Evolutionary conservation across 2,329 filamentous ascomycete species (phyloP).

Genomic region (Xylaria sp.): DNA sequence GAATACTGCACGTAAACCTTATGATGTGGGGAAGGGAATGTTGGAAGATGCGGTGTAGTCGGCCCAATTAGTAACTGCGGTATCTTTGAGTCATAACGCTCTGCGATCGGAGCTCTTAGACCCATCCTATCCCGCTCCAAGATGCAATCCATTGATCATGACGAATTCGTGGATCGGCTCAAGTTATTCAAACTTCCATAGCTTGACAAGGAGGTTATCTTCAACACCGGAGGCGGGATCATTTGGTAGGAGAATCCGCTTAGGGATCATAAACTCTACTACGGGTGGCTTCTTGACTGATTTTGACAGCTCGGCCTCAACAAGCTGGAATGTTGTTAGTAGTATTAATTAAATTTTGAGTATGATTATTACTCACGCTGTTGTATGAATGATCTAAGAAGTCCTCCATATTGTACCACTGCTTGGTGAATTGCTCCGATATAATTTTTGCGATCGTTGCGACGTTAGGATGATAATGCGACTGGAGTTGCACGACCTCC

Average conservation of each 20-base stretch:
- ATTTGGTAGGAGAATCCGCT: slow-evolving; percentile 74
- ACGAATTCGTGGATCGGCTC: not conserved
- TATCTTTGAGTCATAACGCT: slow-evolving; percentile 25
- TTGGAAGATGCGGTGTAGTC: slow-evolving; percentile 20
- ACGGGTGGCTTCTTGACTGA: slow-evolving; percentile 86
- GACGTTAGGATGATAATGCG: slow-evolving; percentile 96
- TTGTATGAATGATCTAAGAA: slow-evolving; percentile 95
- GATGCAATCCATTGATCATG: slow-evolving; percentile 6
- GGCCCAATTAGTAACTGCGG: slow-evolving; percentile 21
- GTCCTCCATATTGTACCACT: slow-evolving; percentile 93
- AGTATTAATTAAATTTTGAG: not conserved
- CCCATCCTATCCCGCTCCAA: slow-evolving; percentile 7
- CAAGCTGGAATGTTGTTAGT: slow-evolving; percentile 66
- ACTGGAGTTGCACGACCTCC: slow-evolving; percentile 91
- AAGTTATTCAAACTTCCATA: slow-evolving; percentile 66
- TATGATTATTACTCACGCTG: slow-evolving; percentile 65
- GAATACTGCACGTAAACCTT: slow-evolving; percentile 23
- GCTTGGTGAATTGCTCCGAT: slow-evolving; percentile 96
- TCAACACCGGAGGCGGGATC: slow-evolving; percentile 58
- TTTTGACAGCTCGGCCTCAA: slow-evolving; percentile 85
- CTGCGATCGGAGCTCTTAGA: slow-evolving; percentile 24
- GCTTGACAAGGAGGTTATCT: slow-evolving; percentile 66
- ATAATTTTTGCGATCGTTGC: slow-evolving; percentile 93
- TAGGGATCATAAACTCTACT: slow-evolving; percentile 93
- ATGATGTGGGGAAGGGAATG: slow-evolving; percentile 8